Conservation (phyloP, 345 rosid genomes). For the Angophora floribunda region DNA sequence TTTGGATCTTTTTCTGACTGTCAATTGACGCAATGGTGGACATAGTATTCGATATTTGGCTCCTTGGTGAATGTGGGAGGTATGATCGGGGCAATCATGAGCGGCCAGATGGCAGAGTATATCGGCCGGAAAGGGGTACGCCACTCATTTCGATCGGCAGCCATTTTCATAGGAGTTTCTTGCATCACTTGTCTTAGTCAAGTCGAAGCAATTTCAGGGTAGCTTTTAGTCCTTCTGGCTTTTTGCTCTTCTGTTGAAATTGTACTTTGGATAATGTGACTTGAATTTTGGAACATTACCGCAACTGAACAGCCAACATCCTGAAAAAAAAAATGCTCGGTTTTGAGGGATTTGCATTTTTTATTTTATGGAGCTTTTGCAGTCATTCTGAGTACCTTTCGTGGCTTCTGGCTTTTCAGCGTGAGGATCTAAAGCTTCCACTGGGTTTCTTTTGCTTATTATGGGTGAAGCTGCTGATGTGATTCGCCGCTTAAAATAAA, state of each 20-base stretch:
- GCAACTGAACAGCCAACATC: not conserved
- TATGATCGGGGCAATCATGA: conserved; percentile 63
- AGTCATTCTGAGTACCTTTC: not conserved
- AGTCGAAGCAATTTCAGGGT: not conserved
- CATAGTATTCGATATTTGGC: conserved; percentile 55
- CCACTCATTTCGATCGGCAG: not conserved
- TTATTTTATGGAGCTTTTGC: not conserved
- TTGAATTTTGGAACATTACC: not conserved
- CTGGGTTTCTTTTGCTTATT: not conserved
- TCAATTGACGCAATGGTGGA: not conserved
- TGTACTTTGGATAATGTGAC: not conserved
- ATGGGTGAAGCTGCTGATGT: not conserved
- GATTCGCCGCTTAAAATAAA: not conserved
- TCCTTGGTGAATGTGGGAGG: conserved; percentile 73
- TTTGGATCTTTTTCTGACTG: not conserved
- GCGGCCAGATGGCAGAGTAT: conserved; percentile 72
- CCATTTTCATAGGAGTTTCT: not conserved
- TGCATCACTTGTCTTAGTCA: not conserved
- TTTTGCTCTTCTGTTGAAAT: not conserved
- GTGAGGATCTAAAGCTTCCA: not conserved
- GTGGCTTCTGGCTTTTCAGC: not conserved
- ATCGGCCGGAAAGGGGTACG: conserved; percentile 76
- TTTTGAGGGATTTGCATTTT: not conserved
- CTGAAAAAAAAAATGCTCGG: not conserved
- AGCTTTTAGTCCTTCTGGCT: not conserved